phyloP scores from a whole-genome alignment of 2,329 filamentous ascomycete species.

The Hymenoscyphus repandus region DNA sequence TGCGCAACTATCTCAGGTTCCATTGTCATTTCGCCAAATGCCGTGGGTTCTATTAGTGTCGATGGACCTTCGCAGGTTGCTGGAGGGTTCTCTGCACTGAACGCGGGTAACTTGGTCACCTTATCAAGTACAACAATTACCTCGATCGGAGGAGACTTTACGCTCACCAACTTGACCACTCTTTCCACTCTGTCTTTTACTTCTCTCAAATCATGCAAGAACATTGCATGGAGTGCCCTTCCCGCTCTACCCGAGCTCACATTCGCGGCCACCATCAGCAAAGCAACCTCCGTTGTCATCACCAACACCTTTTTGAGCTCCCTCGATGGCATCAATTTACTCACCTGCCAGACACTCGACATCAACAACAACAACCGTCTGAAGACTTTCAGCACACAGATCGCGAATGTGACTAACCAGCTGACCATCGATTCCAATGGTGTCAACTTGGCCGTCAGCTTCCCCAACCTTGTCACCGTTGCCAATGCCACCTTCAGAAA shows the following conservation, averaged over 20 bases:
- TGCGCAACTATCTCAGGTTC: conserved; percentile 30
- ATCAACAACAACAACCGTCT: conserved; percentile 90
- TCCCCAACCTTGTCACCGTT: conserved; percentile 75
- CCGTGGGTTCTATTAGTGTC: conserved; percentile 45
- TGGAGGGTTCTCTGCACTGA: conserved; percentile 52
- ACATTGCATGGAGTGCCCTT: conserved; percentile 68
- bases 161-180: conserved; percentile 60
- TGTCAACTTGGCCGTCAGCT: conserved; percentile 59
- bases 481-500: conserved; percentile 80
- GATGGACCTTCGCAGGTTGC: conserved; percentile 52
- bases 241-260: conserved; percentile 53
- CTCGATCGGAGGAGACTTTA: conserved; percentile 65
- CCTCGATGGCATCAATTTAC: conserved; percentile 76
- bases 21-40: conserved; percentile 31
- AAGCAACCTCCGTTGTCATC: conserved; percentile 66
- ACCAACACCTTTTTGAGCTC: conserved; percentile 79
- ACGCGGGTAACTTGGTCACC: conserved; percentile 58
- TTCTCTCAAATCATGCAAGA: conserved; percentile 57
- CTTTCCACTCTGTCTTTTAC: conserved; percentile 65
- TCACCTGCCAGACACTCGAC: conserved; percentile 65
- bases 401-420: conserved; percentile 66
- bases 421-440: conserved; percentile 80
- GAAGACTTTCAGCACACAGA: conserved; percentile 67
- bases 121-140: conserved; percentile 57
- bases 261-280: conserved; percentile 57